These are phyloP conservation scores for Microstegium vimineum DNA, from an alignment of 176 grass and related monocot genomes.

Conservation along the genomic window DNA sequence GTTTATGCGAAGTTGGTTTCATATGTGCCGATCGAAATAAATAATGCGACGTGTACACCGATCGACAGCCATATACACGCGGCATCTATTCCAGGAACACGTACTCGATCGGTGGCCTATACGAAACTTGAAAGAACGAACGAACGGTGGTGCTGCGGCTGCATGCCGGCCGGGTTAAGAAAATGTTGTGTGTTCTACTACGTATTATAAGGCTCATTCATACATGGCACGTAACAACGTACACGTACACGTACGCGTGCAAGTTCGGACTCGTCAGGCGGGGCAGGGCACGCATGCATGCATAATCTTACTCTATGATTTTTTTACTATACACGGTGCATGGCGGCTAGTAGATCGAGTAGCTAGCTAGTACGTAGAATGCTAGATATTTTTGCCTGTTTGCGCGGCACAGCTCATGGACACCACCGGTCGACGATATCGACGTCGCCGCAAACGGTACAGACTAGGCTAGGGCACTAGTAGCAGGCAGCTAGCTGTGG, in stretches of 20 bases:
- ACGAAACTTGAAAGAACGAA: too few species aligned
- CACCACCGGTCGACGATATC: background rate
- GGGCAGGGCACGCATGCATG: background rate
- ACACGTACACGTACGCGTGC: background rate
- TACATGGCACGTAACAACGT: background rate
- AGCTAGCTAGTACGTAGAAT: too few species aligned
- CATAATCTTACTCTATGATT: too few species aligned
- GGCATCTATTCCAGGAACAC: background rate
- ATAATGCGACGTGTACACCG: background rate
- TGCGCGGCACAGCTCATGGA: slow-evolving; percentile 1
- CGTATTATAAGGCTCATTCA: background rate
- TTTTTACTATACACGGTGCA: too few species aligned
- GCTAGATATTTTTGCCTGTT: background rate
- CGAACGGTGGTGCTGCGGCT: background rate
- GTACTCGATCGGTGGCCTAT: background rate
- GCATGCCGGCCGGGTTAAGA: background rate
- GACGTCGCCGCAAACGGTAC: background rate
- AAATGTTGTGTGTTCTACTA: background rate
- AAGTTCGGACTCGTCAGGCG: background rate
- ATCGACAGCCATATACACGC: background rate
- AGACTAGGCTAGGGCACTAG: too few species aligned
- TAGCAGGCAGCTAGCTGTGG: too few species aligned
- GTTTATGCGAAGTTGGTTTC: background rate
- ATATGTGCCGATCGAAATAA: background rate
- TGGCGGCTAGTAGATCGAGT: too few species aligned